phyloP scores from a whole-genome alignment of 805 yeast species.

The Kodamaea hsintzibuensis region DNA sequence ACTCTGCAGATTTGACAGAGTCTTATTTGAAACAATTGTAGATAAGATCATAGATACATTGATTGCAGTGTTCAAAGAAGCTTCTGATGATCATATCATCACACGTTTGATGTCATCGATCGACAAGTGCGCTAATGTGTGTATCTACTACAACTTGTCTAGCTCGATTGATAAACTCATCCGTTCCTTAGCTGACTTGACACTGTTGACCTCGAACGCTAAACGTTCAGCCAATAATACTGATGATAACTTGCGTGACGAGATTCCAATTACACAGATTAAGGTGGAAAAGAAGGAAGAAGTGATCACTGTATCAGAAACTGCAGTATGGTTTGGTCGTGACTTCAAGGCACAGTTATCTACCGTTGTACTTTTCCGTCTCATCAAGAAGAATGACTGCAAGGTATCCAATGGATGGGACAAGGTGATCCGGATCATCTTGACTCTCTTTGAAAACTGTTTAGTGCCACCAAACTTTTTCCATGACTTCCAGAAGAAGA shows the following conservation, averaged over 20 bases:
- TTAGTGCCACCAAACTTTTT: conserved; percentile 63
- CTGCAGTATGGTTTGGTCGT: conserved; percentile 81
- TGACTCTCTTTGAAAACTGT: conserved; percentile 70
- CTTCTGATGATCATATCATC: conserved; percentile 86
- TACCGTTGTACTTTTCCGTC: conserved; percentile 79
- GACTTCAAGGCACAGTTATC: conserved; percentile 92
- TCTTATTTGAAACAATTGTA: conserved; percentile 65
- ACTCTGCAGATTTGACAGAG: conserved; percentile 63
- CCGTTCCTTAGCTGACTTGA: conserved; percentile 64
- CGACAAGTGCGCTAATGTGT: conserved; percentile 80
- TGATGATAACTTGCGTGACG: conserved; percentile 25
- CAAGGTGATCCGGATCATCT: conserved; percentile 55
- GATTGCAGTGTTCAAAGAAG: conserved; percentile 78
- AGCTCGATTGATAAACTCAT: conserved; percentile 65
- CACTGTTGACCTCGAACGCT: conserved; percentile 57
- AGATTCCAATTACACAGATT: conserved; percentile 37
- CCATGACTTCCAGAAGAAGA: conserved; percentile 59
- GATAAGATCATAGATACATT: conserved; percentile 69
- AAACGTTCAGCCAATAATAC: conserved; percentile 6
- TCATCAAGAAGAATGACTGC: conserved; percentile 59
- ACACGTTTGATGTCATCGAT: conserved; percentile 84
- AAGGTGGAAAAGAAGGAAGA: conserved; percentile 51
- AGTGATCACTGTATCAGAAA: conserved; percentile 70
- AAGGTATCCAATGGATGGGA: conserved; percentile 60
- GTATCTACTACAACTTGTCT: conserved; percentile 59